These are phyloP conservation scores for Cucumis variabilis DNA, from an alignment of 331 rosid species.

Conservation along the genomic window DNA sequence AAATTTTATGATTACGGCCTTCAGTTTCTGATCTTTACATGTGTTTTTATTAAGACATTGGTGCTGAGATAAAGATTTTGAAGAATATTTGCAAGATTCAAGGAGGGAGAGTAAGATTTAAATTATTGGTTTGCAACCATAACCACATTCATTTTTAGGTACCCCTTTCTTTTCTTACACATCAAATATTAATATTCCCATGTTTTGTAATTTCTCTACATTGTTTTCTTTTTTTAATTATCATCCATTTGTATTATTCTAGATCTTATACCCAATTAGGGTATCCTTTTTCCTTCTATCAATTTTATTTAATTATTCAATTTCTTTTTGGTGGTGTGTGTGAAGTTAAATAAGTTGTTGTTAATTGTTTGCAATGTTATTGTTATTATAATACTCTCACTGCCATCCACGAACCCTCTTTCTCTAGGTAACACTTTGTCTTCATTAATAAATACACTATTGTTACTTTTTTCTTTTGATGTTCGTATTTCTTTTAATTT, in stretches of 20 bases:
- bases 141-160: slow-evolving; percentile 14
- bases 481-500: not conserved
- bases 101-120: not conserved
- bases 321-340: not conserved
- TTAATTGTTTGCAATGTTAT: not conserved
- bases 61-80: slow-evolving; percentile 26
- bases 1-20: slow-evolving; percentile 1
- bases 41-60: slow-evolving; percentile 47
- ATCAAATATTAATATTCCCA: not conserved
- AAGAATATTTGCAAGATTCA: slow-evolving; percentile 58
- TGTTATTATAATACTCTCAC: not conserved
- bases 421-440: not conserved
- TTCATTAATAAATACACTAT: not conserved
- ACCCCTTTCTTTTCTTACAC: not conserved
- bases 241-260: not conserved
- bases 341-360: not conserved
- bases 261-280: not conserved
- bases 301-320: too few species aligned
- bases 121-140: slow-evolving; percentile 14
- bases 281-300: not conserved
- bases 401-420: not conserved
- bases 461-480: not conserved
- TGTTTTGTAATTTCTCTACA: not conserved
- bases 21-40: slow-evolving; percentile 11
- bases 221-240: not conserved